Evolutionary conservation across 768 basidiomycete species (phyloP).

Genomic region (Tricholomella constricta): DNA sequence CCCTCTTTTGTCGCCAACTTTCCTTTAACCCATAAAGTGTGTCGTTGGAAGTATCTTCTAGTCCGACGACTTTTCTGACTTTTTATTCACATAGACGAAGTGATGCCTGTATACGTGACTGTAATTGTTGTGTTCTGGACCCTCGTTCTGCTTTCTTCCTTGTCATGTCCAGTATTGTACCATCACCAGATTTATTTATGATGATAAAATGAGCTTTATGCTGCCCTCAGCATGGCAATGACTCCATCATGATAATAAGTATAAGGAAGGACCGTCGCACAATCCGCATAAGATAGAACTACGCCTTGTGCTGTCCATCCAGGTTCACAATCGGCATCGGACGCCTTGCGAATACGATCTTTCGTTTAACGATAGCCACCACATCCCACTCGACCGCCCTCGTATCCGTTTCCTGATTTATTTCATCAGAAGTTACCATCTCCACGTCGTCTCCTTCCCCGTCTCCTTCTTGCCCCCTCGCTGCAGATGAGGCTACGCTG

Average conservation of each 20-base stretch:
- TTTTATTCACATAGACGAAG: neutral
- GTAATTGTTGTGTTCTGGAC: neutral
- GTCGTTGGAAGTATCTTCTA: neutral
- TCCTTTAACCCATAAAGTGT: conserved; percentile 4
- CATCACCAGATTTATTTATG: conserved; percentile 6
- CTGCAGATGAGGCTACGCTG: conserved; percentile 14
- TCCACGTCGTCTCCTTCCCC: conserved; percentile 17
- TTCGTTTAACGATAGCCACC: conserved; percentile 73
- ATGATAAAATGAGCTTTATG: neutral
- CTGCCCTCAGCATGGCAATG: too few relatives aligned
- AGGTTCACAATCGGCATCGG: conserved; percentile 68
- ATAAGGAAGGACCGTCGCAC: too few relatives aligned
- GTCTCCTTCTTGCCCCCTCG: conserved; percentile 15
- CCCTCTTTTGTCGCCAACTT: conserved; percentile 1
- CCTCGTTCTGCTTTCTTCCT: neutral
- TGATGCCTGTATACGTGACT: conserved; percentile 1
- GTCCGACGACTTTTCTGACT: neutral
- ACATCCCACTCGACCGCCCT: conserved; percentile 52
- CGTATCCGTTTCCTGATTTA: conserved; percentile 14
- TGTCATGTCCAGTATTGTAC: conserved; percentile 12
- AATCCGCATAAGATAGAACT: neutral
- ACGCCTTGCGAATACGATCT: conserved; percentile 81
- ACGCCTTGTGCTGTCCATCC: neutral
- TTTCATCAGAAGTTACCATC: conserved; percentile 23
- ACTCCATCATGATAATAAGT: too few relatives aligned